These are phyloP conservation scores for Coprinopsis strossmayeri DNA, from an alignment of 768 basidiomycete species.

Conservation along the genomic window DNA sequence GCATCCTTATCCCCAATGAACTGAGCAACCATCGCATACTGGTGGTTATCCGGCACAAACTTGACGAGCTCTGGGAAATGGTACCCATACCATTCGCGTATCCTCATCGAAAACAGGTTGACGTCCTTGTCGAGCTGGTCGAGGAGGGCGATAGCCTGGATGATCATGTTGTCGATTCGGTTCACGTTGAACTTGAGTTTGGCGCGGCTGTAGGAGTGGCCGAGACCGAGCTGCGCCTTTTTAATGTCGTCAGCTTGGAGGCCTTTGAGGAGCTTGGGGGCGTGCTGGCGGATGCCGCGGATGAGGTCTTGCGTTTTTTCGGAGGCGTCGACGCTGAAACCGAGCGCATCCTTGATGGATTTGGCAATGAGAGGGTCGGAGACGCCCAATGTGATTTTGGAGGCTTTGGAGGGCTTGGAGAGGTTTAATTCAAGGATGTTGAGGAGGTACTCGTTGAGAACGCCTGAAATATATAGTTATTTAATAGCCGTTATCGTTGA, in stretches of 20 bases:
- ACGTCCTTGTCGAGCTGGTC: slow-evolving; percentile 99
- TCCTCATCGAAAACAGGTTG: slow-evolving; percentile 97
- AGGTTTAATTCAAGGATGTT: slow-evolving; percentile 85
- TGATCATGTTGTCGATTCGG: slow-evolving; percentile 98
- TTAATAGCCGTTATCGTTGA: no score
- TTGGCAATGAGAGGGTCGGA: slow-evolving; percentile 69
- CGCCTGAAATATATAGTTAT: slow-evolving; percentile 45
- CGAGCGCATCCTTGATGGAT: slow-evolving; percentile 67
- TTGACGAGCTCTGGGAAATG: slow-evolving; percentile 96
- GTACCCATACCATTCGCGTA: slow-evolving; percentile 98
- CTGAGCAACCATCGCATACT: slow-evolving; percentile 80
- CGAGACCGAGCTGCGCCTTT: slow-evolving; percentile 93
- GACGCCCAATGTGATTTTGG: slow-evolving; percentile 69
- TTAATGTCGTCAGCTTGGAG: slow-evolving; percentile 83
- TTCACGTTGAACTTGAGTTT: slow-evolving; percentile 99
- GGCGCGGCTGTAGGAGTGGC: slow-evolving; percentile 95
- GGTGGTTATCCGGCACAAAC: slow-evolving; percentile 90
- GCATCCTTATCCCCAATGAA: slow-evolving; percentile 88
- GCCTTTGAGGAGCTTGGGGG: slow-evolving; percentile 81
- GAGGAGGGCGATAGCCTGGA: slow-evolving; percentile 95
- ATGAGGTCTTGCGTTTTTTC: slow-evolving; percentile 80
- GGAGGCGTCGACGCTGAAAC: slow-evolving; percentile 73
- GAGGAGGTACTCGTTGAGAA: slow-evolving; percentile 78
- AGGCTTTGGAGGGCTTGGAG: slow-evolving; percentile 65
- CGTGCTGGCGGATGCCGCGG: slow-evolving; percentile 89